Evolutionary conservation across 2,329 filamentous ascomycete genomes (phyloP).

Genomic region (Ophiostoma sp.): DNA sequence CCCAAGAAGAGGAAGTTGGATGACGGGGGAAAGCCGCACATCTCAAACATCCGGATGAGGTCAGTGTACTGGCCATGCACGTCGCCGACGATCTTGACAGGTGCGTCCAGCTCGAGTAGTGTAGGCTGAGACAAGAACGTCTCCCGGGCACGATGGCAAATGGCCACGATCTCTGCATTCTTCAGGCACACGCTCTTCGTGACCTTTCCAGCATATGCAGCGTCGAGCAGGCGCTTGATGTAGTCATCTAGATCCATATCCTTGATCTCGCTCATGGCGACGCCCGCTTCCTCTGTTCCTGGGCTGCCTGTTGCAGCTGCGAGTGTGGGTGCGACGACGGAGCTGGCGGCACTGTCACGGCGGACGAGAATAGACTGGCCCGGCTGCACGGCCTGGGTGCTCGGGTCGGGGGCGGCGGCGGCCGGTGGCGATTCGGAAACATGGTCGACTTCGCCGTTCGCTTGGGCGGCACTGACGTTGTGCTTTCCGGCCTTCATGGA

Average conservation of each 20-base stretch:
- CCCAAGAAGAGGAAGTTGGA: conserved; percentile 93
- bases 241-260: conserved; percentile 95
- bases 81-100: conserved; percentile 97
- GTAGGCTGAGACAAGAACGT: conserved; percentile 89
- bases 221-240: conserved; percentile 90
- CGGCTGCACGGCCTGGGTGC: conserved; percentile 64
- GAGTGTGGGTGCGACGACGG: conserved; percentile 49
- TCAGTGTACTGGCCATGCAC: conserved; percentile 97
- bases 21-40: conserved; percentile 93
- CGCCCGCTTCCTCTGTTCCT: conserved; percentile 41
- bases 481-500: conserved; percentile 72
- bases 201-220: conserved; percentile 92
- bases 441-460: conserved; percentile 86
- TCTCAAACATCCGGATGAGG: conserved; percentile 94
- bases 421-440: conserved; percentile 88
- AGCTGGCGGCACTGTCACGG: conserved; percentile 69
- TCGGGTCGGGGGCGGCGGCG: conserved; percentile 53
- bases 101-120: conserved; percentile 84
- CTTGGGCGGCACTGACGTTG: conserved; percentile 77
- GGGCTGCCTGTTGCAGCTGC: conserved; percentile 8
- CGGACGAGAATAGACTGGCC: conserved; percentile 89
- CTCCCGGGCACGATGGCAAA: conserved; percentile 86
- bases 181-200: conserved; percentile 97
- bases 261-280: conserved; percentile 89
- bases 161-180: conserved; percentile 94